Conservation (phyloP, 768 basidiomycete species). For the Mycena polygramma region DNA sequence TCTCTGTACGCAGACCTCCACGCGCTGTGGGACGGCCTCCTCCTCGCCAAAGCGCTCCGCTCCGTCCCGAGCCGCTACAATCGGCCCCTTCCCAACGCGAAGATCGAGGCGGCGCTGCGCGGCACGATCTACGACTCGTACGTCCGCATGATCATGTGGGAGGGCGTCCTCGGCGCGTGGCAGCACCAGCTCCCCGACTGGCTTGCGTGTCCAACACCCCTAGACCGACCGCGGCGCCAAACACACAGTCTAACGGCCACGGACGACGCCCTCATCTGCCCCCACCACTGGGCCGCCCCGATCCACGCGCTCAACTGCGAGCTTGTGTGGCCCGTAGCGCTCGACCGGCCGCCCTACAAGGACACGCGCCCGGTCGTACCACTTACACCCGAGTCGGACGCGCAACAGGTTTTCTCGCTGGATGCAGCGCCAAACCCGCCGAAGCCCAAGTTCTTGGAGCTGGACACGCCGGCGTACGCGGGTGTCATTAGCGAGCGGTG, state of each 20-base stretch:
- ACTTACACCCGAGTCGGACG: not conserved
- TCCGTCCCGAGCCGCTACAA: constrained; percentile 83
- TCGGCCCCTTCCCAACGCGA: constrained; percentile 72
- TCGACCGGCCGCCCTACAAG: constrained; percentile 65
- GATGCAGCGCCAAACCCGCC: constrained; percentile 15
- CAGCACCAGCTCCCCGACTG: constrained; percentile 69
- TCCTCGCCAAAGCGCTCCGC: constrained; percentile 88
- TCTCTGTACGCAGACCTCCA: constrained; percentile 71
- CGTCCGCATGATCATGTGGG: constrained; percentile 88
- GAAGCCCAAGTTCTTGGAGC: constrained; percentile 62
- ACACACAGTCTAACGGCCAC: constrained; percentile 47
- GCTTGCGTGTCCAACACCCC: constrained; percentile 74
- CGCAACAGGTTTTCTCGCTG: not conserved
- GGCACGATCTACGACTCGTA: constrained; percentile 91
- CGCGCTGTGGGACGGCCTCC: constrained; percentile 86
- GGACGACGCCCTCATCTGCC: constrained; percentile 77
- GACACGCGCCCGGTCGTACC: constrained; percentile 27
- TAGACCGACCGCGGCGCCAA: not conserved
- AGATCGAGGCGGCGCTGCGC: constrained; percentile 76
- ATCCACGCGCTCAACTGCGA: constrained; percentile 87
- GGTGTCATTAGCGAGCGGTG: constrained; percentile 75
- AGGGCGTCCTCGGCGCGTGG: constrained; percentile 85
- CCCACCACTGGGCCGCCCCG: constrained; percentile 82
- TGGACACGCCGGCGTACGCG: constrained; percentile 86
- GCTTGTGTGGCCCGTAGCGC: constrained; percentile 81